Conservation (phyloP, 805 yeast genomes). For the Sungouiozyma intestinalis region DNA sequence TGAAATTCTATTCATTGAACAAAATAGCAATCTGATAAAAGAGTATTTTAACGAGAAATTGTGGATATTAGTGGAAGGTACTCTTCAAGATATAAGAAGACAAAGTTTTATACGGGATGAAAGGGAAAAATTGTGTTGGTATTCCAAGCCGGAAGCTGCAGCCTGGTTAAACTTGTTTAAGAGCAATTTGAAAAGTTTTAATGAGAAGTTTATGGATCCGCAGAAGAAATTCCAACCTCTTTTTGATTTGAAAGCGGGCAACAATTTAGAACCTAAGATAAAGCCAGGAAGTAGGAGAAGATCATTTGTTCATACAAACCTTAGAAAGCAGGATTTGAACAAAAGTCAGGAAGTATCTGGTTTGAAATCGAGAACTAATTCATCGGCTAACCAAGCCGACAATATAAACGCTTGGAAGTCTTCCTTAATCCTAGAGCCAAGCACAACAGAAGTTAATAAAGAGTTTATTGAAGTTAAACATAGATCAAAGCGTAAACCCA, state of each 20-base stretch:
- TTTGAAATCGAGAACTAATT: background rate
- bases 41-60: slow-evolving; percentile 15
- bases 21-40: slow-evolving; percentile 28
- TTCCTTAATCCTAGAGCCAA: slow-evolving; percentile 2
- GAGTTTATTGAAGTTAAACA: slow-evolving; percentile 15
- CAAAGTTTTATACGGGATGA: background rate
- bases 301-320: slow-evolving; percentile 4
- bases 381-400: background rate
- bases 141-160: slow-evolving; percentile 12
- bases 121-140: background rate
- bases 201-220: slow-evolving; percentile 32
- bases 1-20: slow-evolving; percentile 48
- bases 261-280: background rate
- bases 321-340: background rate
- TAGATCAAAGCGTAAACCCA: slow-evolving; percentile 9
- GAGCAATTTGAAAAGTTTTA: slow-evolving; percentile 29
- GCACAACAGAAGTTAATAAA: slow-evolving; percentile 9
- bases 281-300: slow-evolving; percentile 3
- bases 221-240: slow-evolving; percentile 29
- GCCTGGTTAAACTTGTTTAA: slow-evolving; percentile 29
- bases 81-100: slow-evolving; percentile 5
- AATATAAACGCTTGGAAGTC: background rate
- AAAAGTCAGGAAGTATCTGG: background rate
- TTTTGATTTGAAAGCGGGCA: slow-evolving; percentile 20
- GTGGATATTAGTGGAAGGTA: slow-evolving; percentile 19